Evolutionary conservation across 2,329 filamentous ascomycete species (phyloP).

Genomic region (Trichoderma polysporum): DNA sequence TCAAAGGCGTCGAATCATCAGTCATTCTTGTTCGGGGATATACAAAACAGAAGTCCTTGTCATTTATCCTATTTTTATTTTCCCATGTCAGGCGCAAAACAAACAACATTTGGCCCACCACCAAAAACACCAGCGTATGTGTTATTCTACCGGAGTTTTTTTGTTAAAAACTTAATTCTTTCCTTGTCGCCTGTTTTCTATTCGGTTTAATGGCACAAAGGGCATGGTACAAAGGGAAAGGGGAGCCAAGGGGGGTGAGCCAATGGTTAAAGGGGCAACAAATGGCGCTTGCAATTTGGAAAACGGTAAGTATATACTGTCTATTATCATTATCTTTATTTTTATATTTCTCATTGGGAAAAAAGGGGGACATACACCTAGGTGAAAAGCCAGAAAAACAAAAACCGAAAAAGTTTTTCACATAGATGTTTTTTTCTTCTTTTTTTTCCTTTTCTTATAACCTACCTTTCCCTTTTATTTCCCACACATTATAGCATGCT

Average conservation of each 20-base stretch:
- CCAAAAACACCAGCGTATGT: background rate
- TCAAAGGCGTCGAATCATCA: constrained; percentile 3
- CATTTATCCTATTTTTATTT: background rate
- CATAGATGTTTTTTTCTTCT: background rate
- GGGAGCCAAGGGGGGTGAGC: background rate
- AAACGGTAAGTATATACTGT: constrained; percentile 6
- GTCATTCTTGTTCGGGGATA: background rate
- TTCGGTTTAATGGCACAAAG: background rate
- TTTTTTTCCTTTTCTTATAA: background rate
- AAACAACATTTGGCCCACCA: background rate
- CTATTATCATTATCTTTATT: background rate
- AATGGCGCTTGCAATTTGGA: background rate
- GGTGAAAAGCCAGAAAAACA: constrained; percentile 1
- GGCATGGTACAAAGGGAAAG: background rate
- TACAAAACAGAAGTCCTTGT: background rate
- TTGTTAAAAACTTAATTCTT: background rate
- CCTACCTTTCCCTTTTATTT: background rate
- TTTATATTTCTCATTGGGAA: background rate
- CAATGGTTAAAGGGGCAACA: background rate
- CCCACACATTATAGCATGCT: background rate
- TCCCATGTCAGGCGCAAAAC: background rate
- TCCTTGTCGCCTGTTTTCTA: background rate
- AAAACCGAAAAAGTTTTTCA: background rate
- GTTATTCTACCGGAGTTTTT: background rate
- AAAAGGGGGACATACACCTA: background rate